Evolutionary conservation across 306 rosid species (phyloP), one percentile per base, ranked within the genome.

Genomic region (Inga laurina): DNA sequence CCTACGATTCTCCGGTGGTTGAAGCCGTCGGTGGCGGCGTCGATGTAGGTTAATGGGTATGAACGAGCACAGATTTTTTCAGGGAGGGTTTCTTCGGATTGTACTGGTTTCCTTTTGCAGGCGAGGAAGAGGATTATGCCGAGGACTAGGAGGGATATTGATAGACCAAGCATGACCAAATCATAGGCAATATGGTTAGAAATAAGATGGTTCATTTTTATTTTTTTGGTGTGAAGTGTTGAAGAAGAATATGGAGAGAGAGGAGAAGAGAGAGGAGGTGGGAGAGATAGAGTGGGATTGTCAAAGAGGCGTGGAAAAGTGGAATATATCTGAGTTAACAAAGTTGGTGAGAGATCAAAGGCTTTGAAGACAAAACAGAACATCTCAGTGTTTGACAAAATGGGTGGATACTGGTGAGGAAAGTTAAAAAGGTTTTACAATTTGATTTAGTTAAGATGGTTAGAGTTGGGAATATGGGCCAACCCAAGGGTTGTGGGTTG

Each of bases 11-110:
- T 89, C 9, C 88, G 85, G 8, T 80, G 85, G 73, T 65, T 93
- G 92, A 96, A 96, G 52, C 96, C 96, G 37, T 95, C 93, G 0
- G 98, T 93, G 44, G 97, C 99, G 4, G 88, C 64, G 54, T 96
- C 89, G 6, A 96, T 84, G 70, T 86, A 87, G 66, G 80, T 88
- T 46, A 95, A 81, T 1, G 88, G 72, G 83, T 85, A 92, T 37
- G 88, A 73, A 19, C 85, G 86, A 65, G 97, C 94, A 69, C 67
- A 76, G 10, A 76, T 76, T 86, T 87, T 92, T 15, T 71, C 52
- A 4, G 91, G 82, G 39, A 81, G 89, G 34, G 91, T 65, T 79
- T 90, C 92, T 83, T 90, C 87, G 0, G 91, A 77, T 88, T 87
- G 83, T 45, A 82, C 86, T 1, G 92, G 88, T 52, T 86, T 93